Conservation (phyloP, 2,329 filamentous ascomycete species). For the Fusarium phyllophilum region DNA sequence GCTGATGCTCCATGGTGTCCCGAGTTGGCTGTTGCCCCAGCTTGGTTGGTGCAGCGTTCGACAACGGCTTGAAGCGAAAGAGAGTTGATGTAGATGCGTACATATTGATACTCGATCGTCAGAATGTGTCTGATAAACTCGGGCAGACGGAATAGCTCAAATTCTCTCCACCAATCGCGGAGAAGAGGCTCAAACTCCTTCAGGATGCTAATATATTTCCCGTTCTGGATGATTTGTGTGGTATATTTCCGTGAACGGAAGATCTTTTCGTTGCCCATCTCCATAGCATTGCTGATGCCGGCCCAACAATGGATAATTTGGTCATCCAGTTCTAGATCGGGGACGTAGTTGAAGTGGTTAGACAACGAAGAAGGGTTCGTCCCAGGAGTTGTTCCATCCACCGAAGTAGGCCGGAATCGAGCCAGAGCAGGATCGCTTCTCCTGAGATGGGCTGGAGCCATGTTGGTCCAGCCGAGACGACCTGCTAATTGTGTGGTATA, state of each 20-base stretch:
- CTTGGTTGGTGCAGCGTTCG: slow-evolving; percentile 83
- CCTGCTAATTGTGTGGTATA: slow-evolving; percentile 96
- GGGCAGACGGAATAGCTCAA: slow-evolving; percentile 79
- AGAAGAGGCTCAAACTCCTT: slow-evolving; percentile 84
- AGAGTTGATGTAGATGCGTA: slow-evolving; percentile 93
- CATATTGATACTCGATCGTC: slow-evolving; percentile 95
- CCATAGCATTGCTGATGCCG: slow-evolving; percentile 91
- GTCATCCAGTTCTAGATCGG: slow-evolving; percentile 73
- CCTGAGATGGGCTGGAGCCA: slow-evolving; percentile 79
- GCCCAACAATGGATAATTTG: slow-evolving; percentile 90
- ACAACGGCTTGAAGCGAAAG: slow-evolving; percentile 94
- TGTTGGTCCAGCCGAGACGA: slow-evolving; percentile 89
- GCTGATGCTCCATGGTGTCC: slow-evolving; percentile 50
- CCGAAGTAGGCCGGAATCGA: slow-evolving; percentile 59
- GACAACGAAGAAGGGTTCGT: slow-evolving; percentile 67
- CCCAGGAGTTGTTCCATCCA: slow-evolving; percentile 68
- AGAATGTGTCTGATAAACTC: slow-evolving; percentile 79
- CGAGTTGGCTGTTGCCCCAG: slow-evolving; percentile 57
- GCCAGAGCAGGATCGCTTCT: slow-evolving; percentile 67
- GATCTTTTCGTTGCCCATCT: slow-evolving; percentile 86
- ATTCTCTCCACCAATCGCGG: slow-evolving; percentile 80
- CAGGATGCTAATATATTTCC: slow-evolving; percentile 83
- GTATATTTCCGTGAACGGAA: slow-evolving; percentile 91
- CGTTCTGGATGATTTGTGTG: slow-evolving; percentile 86
- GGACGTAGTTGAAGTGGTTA: slow-evolving; percentile 72